Conservation (phyloP, 2,329 filamentous ascomycete genomes). For the Verticillium albo-atrum region DNA sequence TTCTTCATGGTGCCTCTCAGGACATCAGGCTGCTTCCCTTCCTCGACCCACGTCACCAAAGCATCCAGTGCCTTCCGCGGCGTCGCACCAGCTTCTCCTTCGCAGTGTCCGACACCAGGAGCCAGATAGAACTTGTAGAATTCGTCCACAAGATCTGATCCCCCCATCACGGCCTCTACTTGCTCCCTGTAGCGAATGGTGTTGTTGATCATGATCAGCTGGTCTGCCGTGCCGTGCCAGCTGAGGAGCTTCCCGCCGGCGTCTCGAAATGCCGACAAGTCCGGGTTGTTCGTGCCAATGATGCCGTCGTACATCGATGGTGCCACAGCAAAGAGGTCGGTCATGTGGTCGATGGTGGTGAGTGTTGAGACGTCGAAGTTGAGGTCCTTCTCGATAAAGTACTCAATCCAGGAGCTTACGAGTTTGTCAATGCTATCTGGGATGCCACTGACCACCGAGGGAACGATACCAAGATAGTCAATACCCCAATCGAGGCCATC, state of each 20-base stretch:
- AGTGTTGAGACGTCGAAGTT: slow-evolving; percentile 20
- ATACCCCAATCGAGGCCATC: not conserved
- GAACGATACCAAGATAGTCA: slow-evolving; percentile 1
- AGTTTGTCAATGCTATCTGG: slow-evolving; percentile 9
- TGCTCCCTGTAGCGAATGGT: slow-evolving; percentile 26
- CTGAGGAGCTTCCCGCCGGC: slow-evolving; percentile 37
- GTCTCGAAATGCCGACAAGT: slow-evolving; percentile 25
- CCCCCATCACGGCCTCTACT: not conserved
- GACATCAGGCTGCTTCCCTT: not conserved
- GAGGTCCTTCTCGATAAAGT: slow-evolving; percentile 34
- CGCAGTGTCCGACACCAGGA: slow-evolving; percentile 50
- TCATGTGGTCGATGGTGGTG: not conserved
- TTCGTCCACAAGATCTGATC: slow-evolving; percentile 17
- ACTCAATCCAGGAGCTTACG: slow-evolving; percentile 27
- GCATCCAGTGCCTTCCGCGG: slow-evolving; percentile 40
- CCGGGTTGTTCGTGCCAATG: slow-evolving; percentile 31
- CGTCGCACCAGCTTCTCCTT: slow-evolving; percentile 34
- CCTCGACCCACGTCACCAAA: slow-evolving; percentile 41
- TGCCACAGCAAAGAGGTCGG: slow-evolving; percentile 3
- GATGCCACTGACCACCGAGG: not conserved
- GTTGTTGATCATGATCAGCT: slow-evolving; percentile 3
- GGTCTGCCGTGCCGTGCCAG: slow-evolving; percentile 40
- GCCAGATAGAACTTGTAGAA: slow-evolving; percentile 49
- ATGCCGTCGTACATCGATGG: not conserved
- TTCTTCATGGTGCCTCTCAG: not conserved